Conservation (phyloP, 2,329 filamentous ascomycete genomes). For the Triangularia setosa region DNA sequence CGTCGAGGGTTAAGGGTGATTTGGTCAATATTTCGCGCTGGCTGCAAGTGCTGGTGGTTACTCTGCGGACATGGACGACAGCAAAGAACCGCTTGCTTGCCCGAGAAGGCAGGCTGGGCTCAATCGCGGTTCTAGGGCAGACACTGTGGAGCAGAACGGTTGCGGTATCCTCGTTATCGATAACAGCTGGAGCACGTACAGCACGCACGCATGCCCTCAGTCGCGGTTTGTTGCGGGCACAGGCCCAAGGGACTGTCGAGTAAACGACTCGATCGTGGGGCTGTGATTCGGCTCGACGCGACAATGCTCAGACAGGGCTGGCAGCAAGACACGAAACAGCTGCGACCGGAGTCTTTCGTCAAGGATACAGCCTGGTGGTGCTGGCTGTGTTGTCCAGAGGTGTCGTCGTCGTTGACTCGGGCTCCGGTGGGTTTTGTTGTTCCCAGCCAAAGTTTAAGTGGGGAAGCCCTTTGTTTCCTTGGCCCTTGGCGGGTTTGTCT, state of each 20-base stretch:
- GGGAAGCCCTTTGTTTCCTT: conserved; percentile 19
- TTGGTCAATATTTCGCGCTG: neutral
- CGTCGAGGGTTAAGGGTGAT: neutral
- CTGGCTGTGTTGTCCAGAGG: conserved; percentile 18
- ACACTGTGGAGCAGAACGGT: neutral
- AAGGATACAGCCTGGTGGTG: conserved; percentile 19
- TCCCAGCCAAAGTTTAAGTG: conserved; percentile 27
- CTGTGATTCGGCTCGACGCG: conserved; percentile 8
- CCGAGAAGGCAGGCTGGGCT: neutral
- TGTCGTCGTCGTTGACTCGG: conserved; percentile 21
- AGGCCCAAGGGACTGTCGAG: neutral
- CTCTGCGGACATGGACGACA: conserved; percentile 10
- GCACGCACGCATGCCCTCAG: neutral
- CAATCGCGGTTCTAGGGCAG: neutral
- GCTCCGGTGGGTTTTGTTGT: conserved; percentile 22
- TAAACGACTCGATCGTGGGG: conserved; percentile 8
- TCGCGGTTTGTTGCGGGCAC: neutral
- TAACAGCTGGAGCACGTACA: neutral
- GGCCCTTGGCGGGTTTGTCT: neutral
- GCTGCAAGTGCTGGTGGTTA: conserved; percentile 1
- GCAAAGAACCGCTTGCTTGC: neutral
- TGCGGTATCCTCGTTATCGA: neutral
- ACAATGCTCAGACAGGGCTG: conserved; percentile 13
- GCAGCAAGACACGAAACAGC: conserved; percentile 1
- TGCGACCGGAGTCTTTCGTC: conserved; percentile 8